Base-by-base conservation (phyloP, 805 yeast genomes). In the Lachancea sp. region DNA sequence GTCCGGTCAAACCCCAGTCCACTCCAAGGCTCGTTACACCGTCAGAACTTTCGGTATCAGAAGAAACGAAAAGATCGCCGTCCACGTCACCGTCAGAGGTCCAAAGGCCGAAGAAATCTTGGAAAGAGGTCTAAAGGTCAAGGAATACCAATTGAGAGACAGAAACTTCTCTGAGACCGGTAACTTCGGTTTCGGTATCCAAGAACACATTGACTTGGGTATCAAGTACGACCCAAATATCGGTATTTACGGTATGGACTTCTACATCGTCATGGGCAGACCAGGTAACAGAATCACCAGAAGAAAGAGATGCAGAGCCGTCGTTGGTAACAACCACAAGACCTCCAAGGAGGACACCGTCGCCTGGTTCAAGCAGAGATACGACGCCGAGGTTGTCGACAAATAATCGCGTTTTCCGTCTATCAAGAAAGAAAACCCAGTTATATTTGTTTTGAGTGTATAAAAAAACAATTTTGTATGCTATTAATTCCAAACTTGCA, bases 1-100 rank as follows among this genome's bases (percentile, higher is more conserved):
- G 68, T 91, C 98, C 65, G 99, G 99, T 90, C 99, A 93, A 81
- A 93, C 99, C 68, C 99, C 99, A 74, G 99, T 93, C 66, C 96
- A 87, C 76, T 90, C 98, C 67, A 93, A 93, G 85, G 99, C 99
- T 68, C 87, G 99, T 81, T 93, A 93, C 88, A 93, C 99, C 61
- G 97, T 93, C 69, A 89, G 99, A 85, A 86, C 98, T 58, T 93
- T 93, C 77, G 96, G 97, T 84, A 93, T 93, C 83, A 90, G 99
- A 84, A 88, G 99, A 87, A 93, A 93, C 79, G 99, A 93, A 78
- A 91, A 93, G 84, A 93, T 93, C 70, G 88, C 99, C 60, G 97
- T 90, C 63, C 99, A 93, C 78, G 99, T 93, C 61, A 93, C 99
- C 72, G 81, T 93, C 75, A 89, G 99, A 82, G 99, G 99, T 68